A percentile compares a stretch with the other conserved stretches of the same genome.
Conservation (phyloP, 495 filamentous ascomycete genomes). For the Antarctomyces pellizariae region DNA sequence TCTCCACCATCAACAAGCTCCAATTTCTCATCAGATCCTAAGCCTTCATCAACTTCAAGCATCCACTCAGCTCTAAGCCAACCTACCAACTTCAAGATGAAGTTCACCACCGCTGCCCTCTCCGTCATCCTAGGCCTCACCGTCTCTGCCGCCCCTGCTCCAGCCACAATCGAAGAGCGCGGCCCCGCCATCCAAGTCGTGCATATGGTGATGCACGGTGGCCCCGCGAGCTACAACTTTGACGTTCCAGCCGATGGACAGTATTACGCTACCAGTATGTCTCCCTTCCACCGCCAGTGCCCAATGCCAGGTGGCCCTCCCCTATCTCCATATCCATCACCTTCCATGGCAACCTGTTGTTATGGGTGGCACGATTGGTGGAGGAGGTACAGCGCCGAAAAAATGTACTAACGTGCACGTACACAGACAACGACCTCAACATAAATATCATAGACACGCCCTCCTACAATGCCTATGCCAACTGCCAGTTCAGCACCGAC, state of each 20-base stretch:
- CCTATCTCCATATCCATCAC: too few species aligned
- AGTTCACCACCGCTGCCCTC: slow-evolving; percentile 5
- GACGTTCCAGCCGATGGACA: slow-evolving; percentile 8
- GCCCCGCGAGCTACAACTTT: slow-evolving; percentile 11
- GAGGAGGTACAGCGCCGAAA: slow-evolving; percentile 7
- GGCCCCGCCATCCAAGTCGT: slow-evolving; percentile 4
- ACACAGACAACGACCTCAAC: slow-evolving; percentile 9
- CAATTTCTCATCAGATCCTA: too few species aligned
- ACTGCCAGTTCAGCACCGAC: slow-evolving; percentile 12
- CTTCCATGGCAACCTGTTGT: too few species aligned
- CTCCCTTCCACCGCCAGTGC: too few species aligned
- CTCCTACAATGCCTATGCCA: slow-evolving; percentile 9
- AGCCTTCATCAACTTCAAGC: too few species aligned
- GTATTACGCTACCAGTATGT: too few species aligned
- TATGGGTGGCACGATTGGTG: too few species aligned
- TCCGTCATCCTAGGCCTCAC: slow-evolving; percentile 6
- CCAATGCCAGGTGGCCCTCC: too few species aligned
- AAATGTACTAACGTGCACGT: neutral
- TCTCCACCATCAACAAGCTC: too few species aligned
- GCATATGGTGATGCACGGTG: slow-evolving; percentile 11
- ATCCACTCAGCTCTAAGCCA: too few species aligned
- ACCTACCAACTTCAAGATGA: slow-evolving; percentile 9
- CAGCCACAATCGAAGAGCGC: slow-evolving; percentile 5
- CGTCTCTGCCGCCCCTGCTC: slow-evolving; percentile 7
- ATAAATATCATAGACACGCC: slow-evolving; percentile 11